Evolutionary conservation across 2,329 filamentous ascomycete genomes (phyloP).

Genomic region (Orbilia blumenaviensis): DNA sequence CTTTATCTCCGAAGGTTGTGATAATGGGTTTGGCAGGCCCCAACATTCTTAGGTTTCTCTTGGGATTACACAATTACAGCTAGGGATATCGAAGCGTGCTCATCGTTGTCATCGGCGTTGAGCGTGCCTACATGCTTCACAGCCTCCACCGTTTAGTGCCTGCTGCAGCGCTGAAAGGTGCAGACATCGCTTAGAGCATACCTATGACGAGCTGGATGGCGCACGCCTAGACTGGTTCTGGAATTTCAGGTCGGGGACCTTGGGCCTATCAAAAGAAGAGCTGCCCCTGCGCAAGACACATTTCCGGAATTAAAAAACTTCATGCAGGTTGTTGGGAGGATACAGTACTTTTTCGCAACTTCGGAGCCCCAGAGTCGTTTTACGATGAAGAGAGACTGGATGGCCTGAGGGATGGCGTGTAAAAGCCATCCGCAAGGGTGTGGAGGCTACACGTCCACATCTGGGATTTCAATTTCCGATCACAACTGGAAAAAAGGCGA

Average conservation of each 20-base stretch:
- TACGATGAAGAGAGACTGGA: not conserved
- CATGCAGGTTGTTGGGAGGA: not conserved
- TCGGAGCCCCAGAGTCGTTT: not conserved
- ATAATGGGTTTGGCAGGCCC: not conserved
- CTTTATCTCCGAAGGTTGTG: conserved; percentile 36
- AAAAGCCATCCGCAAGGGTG: not conserved
- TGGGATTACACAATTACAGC: not conserved
- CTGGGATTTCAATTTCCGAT: not conserved
- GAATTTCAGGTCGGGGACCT: conserved; percentile 3
- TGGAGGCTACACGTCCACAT: not conserved
- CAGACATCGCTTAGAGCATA: conserved; percentile 18
- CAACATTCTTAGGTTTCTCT: not conserved
- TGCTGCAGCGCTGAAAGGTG: not conserved
- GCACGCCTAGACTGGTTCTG: conserved; percentile 10
- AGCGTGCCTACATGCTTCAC: conserved; percentile 20
- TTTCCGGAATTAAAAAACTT: conserved; percentile 21
- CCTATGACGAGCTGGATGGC: conserved; percentile 15
- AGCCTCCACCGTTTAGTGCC: conserved; percentile 45
- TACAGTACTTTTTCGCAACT: conserved; percentile 1
- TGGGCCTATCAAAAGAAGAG: conserved; percentile 3
- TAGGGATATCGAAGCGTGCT: conserved; percentile 6
- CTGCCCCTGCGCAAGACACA: conserved; percentile 3
- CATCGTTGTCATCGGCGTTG: conserved; percentile 13
- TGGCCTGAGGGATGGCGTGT: not conserved
- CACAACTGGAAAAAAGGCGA: not conserved